A percentile compares a stretch with the other conserved stretches of the same genome.
Conservation (phyloP, 352 stramenopile genomes). For the Phytophthora tubulina region DNA sequence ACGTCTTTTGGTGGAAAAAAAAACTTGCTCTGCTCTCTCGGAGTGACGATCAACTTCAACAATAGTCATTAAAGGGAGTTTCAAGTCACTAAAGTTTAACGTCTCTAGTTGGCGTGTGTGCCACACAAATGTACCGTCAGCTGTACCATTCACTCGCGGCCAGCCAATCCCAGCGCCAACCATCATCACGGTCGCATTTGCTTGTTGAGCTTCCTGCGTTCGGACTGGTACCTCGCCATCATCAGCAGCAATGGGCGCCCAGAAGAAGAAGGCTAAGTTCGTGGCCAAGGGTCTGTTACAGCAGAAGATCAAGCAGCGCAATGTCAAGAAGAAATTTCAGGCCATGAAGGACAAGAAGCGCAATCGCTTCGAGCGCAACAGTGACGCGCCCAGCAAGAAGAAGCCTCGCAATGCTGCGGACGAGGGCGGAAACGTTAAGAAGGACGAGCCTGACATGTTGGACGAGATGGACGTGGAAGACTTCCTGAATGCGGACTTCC, state of each 20-base stretch:
- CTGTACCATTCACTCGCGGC: slow-evolving; percentile 17
- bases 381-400: slow-evolving; percentile 67
- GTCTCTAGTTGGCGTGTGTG: background rate
- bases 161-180: slow-evolving; percentile 32
- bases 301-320: slow-evolving; percentile 89
- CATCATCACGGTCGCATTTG: slow-evolving; percentile 47
- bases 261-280: slow-evolving; percentile 92
- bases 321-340: slow-evolving; percentile 86
- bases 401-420: slow-evolving; percentile 44
- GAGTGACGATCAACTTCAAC: too few species aligned
- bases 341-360: slow-evolving; percentile 84
- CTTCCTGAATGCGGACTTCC: slow-evolving; percentile 85
- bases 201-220: slow-evolving; percentile 17
- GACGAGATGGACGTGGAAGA: slow-evolving; percentile 92
- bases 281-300: slow-evolving; percentile 83
- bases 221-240: background rate
- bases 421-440: slow-evolving; percentile 39
- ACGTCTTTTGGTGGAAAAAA: too few species aligned
- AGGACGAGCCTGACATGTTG: slow-evolving; percentile 82
- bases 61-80: too few species aligned
- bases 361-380: slow-evolving; percentile 71
- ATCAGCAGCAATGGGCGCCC: slow-evolving; percentile 54
- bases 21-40: too few species aligned
- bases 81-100: background rate
- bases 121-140: slow-evolving; percentile 11